phyloP scores from a whole-genome alignment of 1,284 basidiomycete species.

The Ceratobasidium sp. region DNA sequence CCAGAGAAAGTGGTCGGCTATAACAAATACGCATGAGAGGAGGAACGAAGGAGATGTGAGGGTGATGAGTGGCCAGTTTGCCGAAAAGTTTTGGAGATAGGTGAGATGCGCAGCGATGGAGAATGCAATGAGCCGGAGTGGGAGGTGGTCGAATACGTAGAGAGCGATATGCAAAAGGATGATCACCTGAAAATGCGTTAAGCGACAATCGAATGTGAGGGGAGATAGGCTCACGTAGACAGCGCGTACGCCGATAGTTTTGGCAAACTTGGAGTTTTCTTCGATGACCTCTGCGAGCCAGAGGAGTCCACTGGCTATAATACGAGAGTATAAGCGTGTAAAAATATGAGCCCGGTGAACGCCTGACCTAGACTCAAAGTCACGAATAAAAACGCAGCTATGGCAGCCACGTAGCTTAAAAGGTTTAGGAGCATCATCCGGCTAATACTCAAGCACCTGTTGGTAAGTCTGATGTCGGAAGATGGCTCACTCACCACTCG shows the following conservation, averaged over 20 bases:
- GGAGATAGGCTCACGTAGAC: slow-evolving; percentile 74
- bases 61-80: slow-evolving; percentile 87
- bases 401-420: slow-evolving; percentile 63
- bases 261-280: slow-evolving; percentile 83
- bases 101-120: slow-evolving; percentile 83
- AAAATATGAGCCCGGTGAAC: slow-evolving; percentile 14
- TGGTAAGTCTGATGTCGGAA: background rate
- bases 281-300: slow-evolving; percentile 95
- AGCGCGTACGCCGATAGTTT: slow-evolving; percentile 76
- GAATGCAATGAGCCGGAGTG: slow-evolving; percentile 73
- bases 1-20: slow-evolving; percentile 91
- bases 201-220: slow-evolving; percentile 27
- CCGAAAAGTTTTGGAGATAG: slow-evolving; percentile 90
- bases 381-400: slow-evolving; percentile 77
- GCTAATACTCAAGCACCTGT: background rate
- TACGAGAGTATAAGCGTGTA: slow-evolving; percentile 43
- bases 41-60: slow-evolving; percentile 83
- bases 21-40: slow-evolving; percentile 79
- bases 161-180: slow-evolving; percentile 79
- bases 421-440: slow-evolving; percentile 49
- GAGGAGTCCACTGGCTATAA: slow-evolving; percentile 83
- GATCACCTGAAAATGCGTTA: slow-evolving; percentile 62
- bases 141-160: slow-evolving; percentile 79
- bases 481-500: background rate
- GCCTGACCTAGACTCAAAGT: slow-evolving; percentile 75